Conservation (phyloP, 2,329 filamentous ascomycete species). For the Coniella lustricola region DNA sequence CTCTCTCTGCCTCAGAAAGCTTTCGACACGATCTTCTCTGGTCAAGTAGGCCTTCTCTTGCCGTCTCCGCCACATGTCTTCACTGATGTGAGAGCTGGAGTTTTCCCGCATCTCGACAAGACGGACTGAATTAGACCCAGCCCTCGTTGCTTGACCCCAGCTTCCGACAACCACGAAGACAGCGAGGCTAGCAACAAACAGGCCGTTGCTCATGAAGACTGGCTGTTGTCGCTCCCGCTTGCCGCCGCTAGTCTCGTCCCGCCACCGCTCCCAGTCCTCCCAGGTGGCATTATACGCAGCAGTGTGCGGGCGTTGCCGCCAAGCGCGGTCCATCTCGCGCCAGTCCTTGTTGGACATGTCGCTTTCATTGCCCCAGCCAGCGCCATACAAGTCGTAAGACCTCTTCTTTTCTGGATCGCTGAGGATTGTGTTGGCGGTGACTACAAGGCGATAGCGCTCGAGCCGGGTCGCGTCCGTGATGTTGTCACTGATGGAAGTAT, state of each 20-base stretch:
- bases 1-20: conserved; percentile 70
- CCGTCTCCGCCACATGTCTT: conserved; percentile 48
- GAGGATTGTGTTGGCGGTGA: conserved; percentile 82
- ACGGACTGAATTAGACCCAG: conserved; percentile 53
- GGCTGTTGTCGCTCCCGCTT: conserved; percentile 40
- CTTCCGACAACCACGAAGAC: conserved; percentile 62
- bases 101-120: conserved; percentile 61
- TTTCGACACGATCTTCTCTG: conserved; percentile 63
- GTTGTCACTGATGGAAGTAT: conserved; percentile 32
- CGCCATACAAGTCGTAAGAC: conserved; percentile 74
- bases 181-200: conserved; percentile 69
- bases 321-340: conserved; percentile 37
- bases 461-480: conserved; percentile 58
- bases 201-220: conserved; percentile 68
- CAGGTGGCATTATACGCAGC: conserved; percentile 76
- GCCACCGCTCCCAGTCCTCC: conserved; percentile 91
- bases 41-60: conserved; percentile 44
- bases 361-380: conserved; percentile 62
- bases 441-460: conserved; percentile 85
- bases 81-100: conserved; percentile 59
- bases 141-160: conserved; percentile 64
- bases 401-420: conserved; percentile 71
- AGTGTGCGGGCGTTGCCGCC: conserved; percentile 41
- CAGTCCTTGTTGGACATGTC: conserved; percentile 15
- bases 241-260: conserved; percentile 31